Percentiles rank a stretch among this genome's conserved stretches.
phyloP scores from a whole-genome alignment of 768 basidiomycete genomes.

The Mycena chlorophos region DNA sequence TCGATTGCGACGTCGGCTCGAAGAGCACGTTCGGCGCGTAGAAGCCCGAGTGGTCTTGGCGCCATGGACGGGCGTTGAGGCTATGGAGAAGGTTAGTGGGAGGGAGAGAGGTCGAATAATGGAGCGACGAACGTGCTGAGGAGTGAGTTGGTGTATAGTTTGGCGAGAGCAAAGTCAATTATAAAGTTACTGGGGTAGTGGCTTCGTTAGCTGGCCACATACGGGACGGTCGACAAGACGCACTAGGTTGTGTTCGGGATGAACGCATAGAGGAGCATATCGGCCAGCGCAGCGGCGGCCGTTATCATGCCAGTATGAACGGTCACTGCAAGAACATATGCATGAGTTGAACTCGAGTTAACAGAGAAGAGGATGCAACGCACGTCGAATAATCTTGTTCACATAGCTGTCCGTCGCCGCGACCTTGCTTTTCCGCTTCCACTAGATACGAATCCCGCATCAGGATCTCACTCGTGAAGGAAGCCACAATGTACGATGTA shows the following conservation, averaged over 20 bases:
- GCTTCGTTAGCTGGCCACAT: not conserved
- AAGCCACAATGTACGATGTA: not conserved
- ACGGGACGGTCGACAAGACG: not conserved
- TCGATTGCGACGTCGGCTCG: not conserved
- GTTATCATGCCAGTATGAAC: constrained; percentile 10
- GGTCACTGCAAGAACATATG: not conserved
- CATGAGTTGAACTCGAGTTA: not conserved
- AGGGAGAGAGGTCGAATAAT: not conserved
- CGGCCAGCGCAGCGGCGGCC: not conserved
- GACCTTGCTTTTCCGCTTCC: constrained; percentile 1
- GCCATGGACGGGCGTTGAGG: constrained; percentile 10
- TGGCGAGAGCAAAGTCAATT: constrained; percentile 31
- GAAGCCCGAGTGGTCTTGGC: not conserved
- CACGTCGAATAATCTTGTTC: not conserved
- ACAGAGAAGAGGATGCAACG: not conserved
- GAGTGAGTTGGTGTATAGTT: constrained; percentile 34
- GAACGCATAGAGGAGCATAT: not conserved
- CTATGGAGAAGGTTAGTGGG: not conserved
- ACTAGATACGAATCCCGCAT: no score
- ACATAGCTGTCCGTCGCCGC: constrained; percentile 4
- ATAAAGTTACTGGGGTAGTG: constrained; percentile 24
- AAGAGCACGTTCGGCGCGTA: constrained; percentile 12
- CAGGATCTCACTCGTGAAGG: not conserved
- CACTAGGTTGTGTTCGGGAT: constrained; percentile 1
- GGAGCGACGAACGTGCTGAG: constrained; percentile 18